Evolutionary conservation across 1,284 basidiomycete species (phyloP), one percentile per base, ranked within the genome.

Genomic region (Puccinia triticina): DNA sequence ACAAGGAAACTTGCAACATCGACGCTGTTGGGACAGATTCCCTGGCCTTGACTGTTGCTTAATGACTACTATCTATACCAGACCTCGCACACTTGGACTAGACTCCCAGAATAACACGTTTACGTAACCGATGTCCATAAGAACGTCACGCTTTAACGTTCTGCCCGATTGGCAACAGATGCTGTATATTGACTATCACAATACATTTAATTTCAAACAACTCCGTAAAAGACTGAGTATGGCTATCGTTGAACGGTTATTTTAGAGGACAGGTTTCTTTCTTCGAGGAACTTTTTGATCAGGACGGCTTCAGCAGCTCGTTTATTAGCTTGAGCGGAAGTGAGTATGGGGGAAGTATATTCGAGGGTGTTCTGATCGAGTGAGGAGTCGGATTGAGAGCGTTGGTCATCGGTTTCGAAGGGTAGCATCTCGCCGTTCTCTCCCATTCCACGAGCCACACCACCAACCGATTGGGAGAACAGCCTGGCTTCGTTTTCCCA

Each of bases 231-330:
- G n/a, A 46, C 43, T 46, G 43, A 14, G 43, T 46, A 8, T 46
- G 43, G 14, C 14, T 46, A 46, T 46, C 43, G 43, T 46, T 50
- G 11, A 14, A 50, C 16, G 2, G 16, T 50, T 50, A 21, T 64
- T 34, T 66, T 66, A 23, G 23, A 40, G n/a, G 43, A 72, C n/a
- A 48, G 8, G 43, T 72, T 72, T 50, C 53, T 75, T 69, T 80
- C 77, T 72, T 80, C 34, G 8, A 80, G 26, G 53, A 80, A 80
- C 26, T 80, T 29, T 72, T 80, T 72, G n/a, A 80, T 72, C 23
- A 80, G 57, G 18, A 80, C 53, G 21, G 50, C 50, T 32, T 80
- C 67, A 59, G 77, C 77, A 59, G 57, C 40, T 14, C 72, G 50
- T 21, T 53, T 53, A 12, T 72, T 72, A 4, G 37, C 46, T 7